These are phyloP conservation scores for Quercus wislizeni DNA, from an alignment of 306 rosid genomes.

Conservation along the genomic window DNA sequence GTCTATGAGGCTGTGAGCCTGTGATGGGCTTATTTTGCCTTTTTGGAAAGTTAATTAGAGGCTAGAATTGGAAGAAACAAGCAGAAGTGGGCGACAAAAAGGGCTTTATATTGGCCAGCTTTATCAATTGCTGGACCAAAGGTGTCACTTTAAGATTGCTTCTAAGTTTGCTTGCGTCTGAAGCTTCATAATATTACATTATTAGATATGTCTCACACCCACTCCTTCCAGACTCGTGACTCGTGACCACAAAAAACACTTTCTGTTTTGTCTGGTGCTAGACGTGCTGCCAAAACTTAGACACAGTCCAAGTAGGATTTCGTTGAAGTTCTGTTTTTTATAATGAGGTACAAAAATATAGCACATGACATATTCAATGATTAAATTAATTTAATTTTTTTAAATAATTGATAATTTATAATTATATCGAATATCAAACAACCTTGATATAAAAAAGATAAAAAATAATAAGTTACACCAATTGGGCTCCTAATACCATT, in stretches of 20 bases:
- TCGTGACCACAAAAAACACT: neutral
- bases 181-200: constrained; percentile 1
- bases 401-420: too few species aligned
- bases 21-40: neutral
- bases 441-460: too few species aligned
- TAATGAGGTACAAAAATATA: too few species aligned
- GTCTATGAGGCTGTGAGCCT: neutral
- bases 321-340: too few species aligned
- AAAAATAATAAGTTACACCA: too few species aligned
- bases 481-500: too few species aligned
- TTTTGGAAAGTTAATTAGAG: neutral
- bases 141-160: constrained; percentile 21
- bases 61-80: neutral
- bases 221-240: neutral
- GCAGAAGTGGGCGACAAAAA: constrained; percentile 23
- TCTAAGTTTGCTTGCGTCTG: constrained; percentile 24
- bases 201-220: neutral
- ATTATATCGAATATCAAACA: too few species aligned
- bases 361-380: too few species aligned
- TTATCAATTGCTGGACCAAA: constrained; percentile 16
- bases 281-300: neutral
- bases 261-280: neutral
- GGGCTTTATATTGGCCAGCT: constrained; percentile 30
- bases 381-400: too few species aligned
- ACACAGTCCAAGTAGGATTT: neutral